phyloP scores from a whole-genome alignment of 164 flowering plant genomes.

The Santalum album region DNA sequence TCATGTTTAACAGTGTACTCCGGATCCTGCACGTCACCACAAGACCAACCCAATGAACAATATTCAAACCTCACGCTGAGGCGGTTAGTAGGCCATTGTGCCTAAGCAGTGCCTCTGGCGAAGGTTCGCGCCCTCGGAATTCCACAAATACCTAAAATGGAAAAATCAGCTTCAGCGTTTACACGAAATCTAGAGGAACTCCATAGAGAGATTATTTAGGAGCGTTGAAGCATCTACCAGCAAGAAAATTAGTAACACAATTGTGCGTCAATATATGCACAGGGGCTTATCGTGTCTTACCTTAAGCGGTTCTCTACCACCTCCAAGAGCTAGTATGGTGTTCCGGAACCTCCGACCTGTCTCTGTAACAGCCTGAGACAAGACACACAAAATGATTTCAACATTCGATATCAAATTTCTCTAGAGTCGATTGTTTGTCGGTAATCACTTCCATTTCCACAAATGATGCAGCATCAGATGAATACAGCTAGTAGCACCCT shows the following conservation, averaged over 20 bases:
- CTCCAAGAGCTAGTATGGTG: conserved; percentile 95
- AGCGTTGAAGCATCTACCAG: background rate
- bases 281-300: conserved; percentile 22
- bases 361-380: conserved; percentile 70
- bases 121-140: conserved; percentile 97
- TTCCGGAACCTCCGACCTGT: conserved; percentile 81
- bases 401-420: too few species aligned
- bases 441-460: background rate
- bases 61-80: too few species aligned
- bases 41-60: too few species aligned
- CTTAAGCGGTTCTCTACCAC: conserved; percentile 84
- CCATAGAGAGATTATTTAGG: too few species aligned
- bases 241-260: background rate
- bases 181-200: conserved; percentile 6
- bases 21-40: too few species aligned
- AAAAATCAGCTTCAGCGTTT: background rate
- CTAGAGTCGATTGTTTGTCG: too few species aligned
- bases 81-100: conserved; percentile 70
- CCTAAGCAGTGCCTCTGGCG: conserved; percentile 87
- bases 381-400: background rate
- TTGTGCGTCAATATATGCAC: background rate
- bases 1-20: too few species aligned
- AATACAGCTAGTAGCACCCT: background rate
- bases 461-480: too few species aligned
- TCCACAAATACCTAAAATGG: conserved; percentile 72